phyloP scores from a whole-genome alignment of 371 early-diverging fungal species.

The Catenaria anguillulae region DNA sequence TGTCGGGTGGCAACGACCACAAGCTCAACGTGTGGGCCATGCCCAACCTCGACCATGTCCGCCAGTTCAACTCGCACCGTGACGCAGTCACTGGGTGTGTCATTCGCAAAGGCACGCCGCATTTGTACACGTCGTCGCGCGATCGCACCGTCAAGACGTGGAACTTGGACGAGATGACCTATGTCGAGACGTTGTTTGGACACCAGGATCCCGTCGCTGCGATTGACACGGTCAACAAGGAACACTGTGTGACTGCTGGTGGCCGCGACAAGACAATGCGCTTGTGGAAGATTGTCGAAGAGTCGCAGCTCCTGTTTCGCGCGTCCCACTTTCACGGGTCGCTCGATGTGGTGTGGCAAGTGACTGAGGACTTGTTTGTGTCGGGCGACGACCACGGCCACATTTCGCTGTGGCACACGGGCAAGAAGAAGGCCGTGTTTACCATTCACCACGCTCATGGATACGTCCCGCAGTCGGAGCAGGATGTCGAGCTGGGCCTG shows the following conservation, averaged over 20 bases:
- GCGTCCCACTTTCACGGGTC: constrained; percentile 50
- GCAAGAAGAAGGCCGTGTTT: constrained; percentile 78
- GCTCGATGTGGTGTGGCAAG: constrained; percentile 69
- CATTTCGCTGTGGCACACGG: constrained; percentile 78
- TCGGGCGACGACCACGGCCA: constrained; percentile 72
- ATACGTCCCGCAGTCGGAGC: constrained; percentile 18
- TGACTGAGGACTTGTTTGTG: constrained; percentile 80
- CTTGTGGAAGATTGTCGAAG: constrained; percentile 88
- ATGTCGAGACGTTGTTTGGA: constrained; percentile 94
- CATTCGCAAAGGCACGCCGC: constrained; percentile 58
- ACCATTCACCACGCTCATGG: constrained; percentile 67
- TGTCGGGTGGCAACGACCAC: constrained; percentile 74
- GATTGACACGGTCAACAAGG: constrained; percentile 63
- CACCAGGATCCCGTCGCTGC: constrained; percentile 78
- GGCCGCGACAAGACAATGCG: constrained; percentile 79
- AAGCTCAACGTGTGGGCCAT: constrained; percentile 83
- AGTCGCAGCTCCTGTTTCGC: constrained; percentile 81
- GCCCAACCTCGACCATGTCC: constrained; percentile 44
- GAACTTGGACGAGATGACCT: constrained; percentile 78
- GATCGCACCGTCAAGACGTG: constrained; percentile 93
- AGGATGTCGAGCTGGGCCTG: constrained; percentile 10
- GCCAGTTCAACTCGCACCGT: constrained; percentile 76
- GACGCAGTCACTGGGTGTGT: constrained; percentile 72
- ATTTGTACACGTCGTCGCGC: constrained; percentile 75
- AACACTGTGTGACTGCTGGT: constrained; percentile 85